Conservation (phyloP, 1,139 yeast species). For the Suhomyces atakaporum region DNA sequence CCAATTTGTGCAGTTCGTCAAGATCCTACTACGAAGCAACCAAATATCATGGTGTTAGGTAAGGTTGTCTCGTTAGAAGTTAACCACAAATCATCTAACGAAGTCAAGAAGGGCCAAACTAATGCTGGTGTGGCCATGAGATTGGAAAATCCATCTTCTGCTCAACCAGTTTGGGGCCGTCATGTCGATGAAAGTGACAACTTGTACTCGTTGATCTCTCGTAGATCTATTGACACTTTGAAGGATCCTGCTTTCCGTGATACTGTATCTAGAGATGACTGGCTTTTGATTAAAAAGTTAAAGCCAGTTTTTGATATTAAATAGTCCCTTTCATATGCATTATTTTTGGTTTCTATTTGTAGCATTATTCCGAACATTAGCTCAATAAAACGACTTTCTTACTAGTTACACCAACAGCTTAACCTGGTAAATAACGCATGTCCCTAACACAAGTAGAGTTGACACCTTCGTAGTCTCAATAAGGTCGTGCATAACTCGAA, state of each 20-base stretch:
- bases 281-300: conserved; percentile 87
- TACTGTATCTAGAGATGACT: conserved; percentile 89
- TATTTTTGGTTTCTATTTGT: neutral
- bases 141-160: conserved; percentile 87
- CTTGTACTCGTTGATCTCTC: conserved; percentile 81
- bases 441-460: too few species aligned
- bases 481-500: conserved; percentile 9
- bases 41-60: conserved; percentile 74
- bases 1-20: conserved; percentile 93
- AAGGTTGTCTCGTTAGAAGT: conserved; percentile 88
- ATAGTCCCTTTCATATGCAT: conserved; percentile 25
- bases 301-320: conserved; percentile 84
- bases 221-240: conserved; percentile 93
- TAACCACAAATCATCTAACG: conserved; percentile 79
- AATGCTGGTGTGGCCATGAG: conserved; percentile 99
- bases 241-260: conserved; percentile 98
- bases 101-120: conserved; percentile 91
- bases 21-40: conserved; percentile 83
- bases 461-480: neutral
- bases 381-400: conserved; percentile 1
- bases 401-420: too few species aligned
- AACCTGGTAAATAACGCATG: too few species aligned
- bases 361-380: neutral
- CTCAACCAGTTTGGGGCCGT: conserved; percentile 98
- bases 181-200: conserved; percentile 93